phyloP scores from a whole-genome alignment of 2,329 filamentous ascomycete genomes.

The Leptographium procerum region DNA sequence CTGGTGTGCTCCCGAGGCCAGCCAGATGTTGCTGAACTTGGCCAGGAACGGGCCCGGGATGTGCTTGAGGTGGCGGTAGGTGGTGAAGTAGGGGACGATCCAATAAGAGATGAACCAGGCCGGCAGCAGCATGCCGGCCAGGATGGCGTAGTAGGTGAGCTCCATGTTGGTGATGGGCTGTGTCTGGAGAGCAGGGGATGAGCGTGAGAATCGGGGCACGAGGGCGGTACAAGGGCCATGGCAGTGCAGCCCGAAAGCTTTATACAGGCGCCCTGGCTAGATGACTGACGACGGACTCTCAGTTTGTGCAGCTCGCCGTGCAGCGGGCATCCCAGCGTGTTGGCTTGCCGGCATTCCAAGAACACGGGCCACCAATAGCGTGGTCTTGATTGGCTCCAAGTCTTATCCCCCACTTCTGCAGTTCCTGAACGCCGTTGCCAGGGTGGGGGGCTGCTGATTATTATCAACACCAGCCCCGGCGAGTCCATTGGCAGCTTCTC shows the following conservation, averaged over 20 bases:
- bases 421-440: not conserved
- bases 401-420: slow-evolving; percentile 8
- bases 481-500: too few species aligned
- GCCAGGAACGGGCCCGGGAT: slow-evolving; percentile 8
- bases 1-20: slow-evolving; percentile 4
- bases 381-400: not conserved
- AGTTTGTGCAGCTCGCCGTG: not conserved
- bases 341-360: not conserved
- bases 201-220: not conserved
- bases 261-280: not conserved
- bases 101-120: slow-evolving; percentile 7
- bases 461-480: not conserved
- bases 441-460: not conserved
- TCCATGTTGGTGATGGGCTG: slow-evolving; percentile 2
- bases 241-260: not conserved
- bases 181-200: not conserved
- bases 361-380: not conserved
- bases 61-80: slow-evolving; percentile 6
- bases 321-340: not conserved
- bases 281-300: not conserved
- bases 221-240: not conserved
- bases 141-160: slow-evolving; percentile 4
- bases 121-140: slow-evolving; percentile 4
- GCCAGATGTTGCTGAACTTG: slow-evolving; percentile 11
- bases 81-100: slow-evolving; percentile 9